Evolutionary conservation across 2,329 filamentous ascomycete genomes (phyloP).

Genomic region (Hawksworthiomyces lignivorus): DNA sequence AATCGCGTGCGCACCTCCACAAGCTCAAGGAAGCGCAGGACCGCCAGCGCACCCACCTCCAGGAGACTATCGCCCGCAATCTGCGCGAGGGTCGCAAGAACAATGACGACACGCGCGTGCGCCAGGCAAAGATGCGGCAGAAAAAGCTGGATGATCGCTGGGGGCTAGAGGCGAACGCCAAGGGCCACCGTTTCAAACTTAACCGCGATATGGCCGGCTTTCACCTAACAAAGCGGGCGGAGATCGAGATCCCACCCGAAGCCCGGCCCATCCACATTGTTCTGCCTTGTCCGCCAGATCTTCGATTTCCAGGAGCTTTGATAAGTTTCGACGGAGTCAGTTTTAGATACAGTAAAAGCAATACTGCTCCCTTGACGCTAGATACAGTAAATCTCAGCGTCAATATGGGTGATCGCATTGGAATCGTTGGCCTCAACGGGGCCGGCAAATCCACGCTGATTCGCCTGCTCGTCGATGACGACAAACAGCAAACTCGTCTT

Average conservation of each 20-base stretch:
- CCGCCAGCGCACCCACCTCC: constrained; percentile 71
- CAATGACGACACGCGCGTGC: constrained; percentile 76
- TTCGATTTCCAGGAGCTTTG: constrained; percentile 68
- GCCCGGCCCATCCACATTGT: constrained; percentile 49
- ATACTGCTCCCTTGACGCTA: constrained; percentile 35
- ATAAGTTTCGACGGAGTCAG: constrained; percentile 62
- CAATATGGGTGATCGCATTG: constrained; percentile 65
- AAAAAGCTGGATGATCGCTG: constrained; percentile 78
- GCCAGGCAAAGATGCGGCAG: constrained; percentile 76
- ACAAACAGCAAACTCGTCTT: constrained; percentile 37
- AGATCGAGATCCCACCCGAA: constrained; percentile 63
- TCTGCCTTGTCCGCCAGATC: constrained; percentile 56
- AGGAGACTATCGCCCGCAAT: constrained; percentile 68
- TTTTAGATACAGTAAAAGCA: constrained; percentile 49
- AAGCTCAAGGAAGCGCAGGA: constrained; percentile 79
- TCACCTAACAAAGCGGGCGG: constrained; percentile 50
- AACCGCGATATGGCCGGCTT: constrained; percentile 64
- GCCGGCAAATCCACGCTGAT: constrained; percentile 75
- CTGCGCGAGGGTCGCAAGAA: constrained; percentile 67
- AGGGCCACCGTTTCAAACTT: constrained; percentile 70
- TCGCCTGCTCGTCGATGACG: constrained; percentile 56
- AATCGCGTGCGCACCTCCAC: constrained; percentile 58
- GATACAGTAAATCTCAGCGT: constrained; percentile 61
- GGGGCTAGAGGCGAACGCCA: constrained; percentile 66
- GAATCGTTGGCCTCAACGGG: constrained; percentile 72